phyloP scores from a whole-genome alignment of 2,329 filamentous ascomycete species.

The Fusarium burgessii region DNA sequence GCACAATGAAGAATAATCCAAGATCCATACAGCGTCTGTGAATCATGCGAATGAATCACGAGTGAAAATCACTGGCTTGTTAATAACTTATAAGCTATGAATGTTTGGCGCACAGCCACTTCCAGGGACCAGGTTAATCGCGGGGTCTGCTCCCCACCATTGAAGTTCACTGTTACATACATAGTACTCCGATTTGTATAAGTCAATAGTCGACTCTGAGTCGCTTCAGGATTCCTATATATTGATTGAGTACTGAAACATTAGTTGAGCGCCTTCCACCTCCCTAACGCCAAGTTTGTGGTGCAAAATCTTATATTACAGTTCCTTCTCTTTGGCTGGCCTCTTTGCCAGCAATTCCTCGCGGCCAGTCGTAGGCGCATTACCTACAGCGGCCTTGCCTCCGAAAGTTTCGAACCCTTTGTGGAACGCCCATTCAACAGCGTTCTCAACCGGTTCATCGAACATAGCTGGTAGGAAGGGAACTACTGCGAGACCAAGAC shows the following conservation, averaged over 20 bases:
- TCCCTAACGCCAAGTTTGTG: conserved; percentile 30
- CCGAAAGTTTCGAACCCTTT: conserved; percentile 81
- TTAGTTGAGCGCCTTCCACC: conserved; percentile 42
- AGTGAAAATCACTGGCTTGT: conserved; percentile 8
- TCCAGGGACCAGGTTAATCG: conserved; percentile 24
- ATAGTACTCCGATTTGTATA: not conserved
- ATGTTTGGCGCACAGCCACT: conserved; percentile 31
- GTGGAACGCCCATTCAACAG: conserved; percentile 91
- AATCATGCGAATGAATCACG: not conserved
- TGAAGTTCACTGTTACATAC: not conserved
- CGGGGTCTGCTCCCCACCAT: conserved; percentile 30
- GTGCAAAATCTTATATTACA: conserved; percentile 47
- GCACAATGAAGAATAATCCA: not conserved
- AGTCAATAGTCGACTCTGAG: not conserved
- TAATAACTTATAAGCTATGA: not conserved
- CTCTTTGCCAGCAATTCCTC: conserved; percentile 56
- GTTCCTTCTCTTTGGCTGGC: conserved; percentile 59
- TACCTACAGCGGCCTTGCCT: conserved; percentile 67
- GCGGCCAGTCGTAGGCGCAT: conserved; percentile 66
- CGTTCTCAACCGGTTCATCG: conserved; percentile 91
- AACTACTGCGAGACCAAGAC: conserved; percentile 80
- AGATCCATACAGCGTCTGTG: not conserved
- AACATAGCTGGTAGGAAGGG: conserved; percentile 88
- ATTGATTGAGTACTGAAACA: conserved; percentile 14
- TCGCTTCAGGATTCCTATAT: not conserved